A percentile compares a stretch with the other conserved stretches of the same genome.
Conservation (phyloP, 2,329 filamentous ascomycete genomes). For the Hypoxylon rubiginosum region DNA sequence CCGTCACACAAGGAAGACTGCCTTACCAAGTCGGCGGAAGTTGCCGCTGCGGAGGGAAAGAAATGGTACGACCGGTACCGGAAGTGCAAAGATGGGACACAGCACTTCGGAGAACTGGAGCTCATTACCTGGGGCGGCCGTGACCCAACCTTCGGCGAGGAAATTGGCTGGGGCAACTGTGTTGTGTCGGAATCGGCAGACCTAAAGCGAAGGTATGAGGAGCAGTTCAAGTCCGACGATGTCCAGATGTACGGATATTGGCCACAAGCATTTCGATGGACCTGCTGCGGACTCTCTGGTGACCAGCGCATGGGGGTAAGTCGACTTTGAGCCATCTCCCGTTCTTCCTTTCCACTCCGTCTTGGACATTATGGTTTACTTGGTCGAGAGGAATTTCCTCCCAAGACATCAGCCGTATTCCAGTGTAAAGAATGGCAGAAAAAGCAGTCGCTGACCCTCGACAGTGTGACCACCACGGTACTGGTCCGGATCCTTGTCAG, state of each 20-base stretch:
- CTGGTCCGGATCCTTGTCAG: constrained; percentile 13
- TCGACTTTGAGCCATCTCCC: not conserved
- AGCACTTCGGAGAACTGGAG: constrained; percentile 23
- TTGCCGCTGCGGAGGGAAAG: not conserved
- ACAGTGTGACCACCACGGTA: constrained; percentile 24
- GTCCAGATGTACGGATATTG: constrained; percentile 10
- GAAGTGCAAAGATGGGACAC: constrained; percentile 15
- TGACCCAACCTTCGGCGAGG: not conserved
- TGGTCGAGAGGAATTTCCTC: not conserved
- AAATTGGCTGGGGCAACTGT: constrained; percentile 13
- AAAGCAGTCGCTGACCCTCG: not conserved
- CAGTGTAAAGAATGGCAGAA: not conserved
- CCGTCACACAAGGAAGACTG: constrained; percentile 9
- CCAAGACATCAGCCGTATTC: not conserved
- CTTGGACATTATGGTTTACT: not conserved
- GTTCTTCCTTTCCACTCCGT: not conserved
- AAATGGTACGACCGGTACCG: constrained; percentile 19
- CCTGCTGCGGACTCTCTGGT: constrained; percentile 17
- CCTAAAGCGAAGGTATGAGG: constrained; percentile 15
- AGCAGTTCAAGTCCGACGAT: constrained; percentile 12
- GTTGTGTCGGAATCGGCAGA: constrained; percentile 6
- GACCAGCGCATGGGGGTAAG: constrained; percentile 7
- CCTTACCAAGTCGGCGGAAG: not conserved
- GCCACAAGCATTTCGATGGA: constrained; percentile 19
- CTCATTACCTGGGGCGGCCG: constrained; percentile 26